Evolutionary conservation across 176 grass and related monocot species (phyloP), one percentile per base, ranked within the genome.

Genomic region (Triticum urartu): DNA sequence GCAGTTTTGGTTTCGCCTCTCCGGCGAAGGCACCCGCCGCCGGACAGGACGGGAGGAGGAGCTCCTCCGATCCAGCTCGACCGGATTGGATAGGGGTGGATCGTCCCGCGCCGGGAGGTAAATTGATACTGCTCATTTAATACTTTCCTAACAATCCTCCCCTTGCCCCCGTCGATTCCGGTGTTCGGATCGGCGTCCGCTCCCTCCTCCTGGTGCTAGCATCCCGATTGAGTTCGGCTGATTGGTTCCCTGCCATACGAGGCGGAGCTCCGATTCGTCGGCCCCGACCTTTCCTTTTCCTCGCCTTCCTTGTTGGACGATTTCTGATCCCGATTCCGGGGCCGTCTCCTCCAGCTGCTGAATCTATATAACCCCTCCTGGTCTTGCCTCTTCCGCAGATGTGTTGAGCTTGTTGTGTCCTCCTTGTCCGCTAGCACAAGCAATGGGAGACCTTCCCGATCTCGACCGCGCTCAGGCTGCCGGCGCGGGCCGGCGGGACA

Each of bases 291-390:
- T 88, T 71, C 81, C 76, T 36, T 80, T 84, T 87, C 79, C 3
- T 48, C 4, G 26, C 60, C 61, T 79, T 50, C 89, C 81, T 56
- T 76, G 12, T 69, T 84, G 14, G 25, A 38, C 24, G 81, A 30
- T 68, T 88, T 79, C 62, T 90, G 88, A 90, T 95, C 89, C 88
- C 66, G 84, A 92, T 92, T 90, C 59, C 71, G 30, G 24, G 5
- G 77, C 28, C 73, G 15, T 63, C 65, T 60, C 80, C 54, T 7
- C 18, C 62, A 17, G 38, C 43, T 87, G 38, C 78, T 77, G 83
- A 80, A 75, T 91, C 68, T 76, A 63, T 80, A 79, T 84, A 26
- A 77, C 45, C 64, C 34, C 5, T 40, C 30, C 13, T 12, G 0
- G 9, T 40, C 9, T 75, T 43, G 28, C 75, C 36, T 43, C 50